Percentiles rank a stretch among this genome's conserved stretches.
Evolutionary conservation across 2,329 filamentous ascomycete genomes (phyloP).

Genomic region (Scedosporium minutisporum): DNA sequence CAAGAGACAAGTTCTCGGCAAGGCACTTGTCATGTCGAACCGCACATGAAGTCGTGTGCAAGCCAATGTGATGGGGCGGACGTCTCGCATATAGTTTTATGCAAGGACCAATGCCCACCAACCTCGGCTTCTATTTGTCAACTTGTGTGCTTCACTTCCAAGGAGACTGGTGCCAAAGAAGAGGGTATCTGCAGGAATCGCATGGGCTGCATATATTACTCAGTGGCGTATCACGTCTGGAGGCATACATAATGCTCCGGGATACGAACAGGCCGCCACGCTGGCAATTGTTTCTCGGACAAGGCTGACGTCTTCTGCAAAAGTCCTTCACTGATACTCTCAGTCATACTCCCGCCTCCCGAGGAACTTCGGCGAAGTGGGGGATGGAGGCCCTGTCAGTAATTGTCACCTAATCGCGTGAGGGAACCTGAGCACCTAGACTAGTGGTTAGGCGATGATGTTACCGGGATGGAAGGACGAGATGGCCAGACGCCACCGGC

Average conservation of each 20-base stretch:
- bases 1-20: neutral
- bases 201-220: neutral
- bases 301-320: neutral
- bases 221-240: neutral
- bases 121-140: neutral
- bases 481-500: neutral
- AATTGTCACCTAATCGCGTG: neutral
- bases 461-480: neutral
- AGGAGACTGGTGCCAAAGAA: neutral
- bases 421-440: neutral
- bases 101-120: neutral
- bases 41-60: neutral
- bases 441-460: neutral
- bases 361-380: no score
- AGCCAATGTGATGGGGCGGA: neutral
- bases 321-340: neutral
- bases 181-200: neutral
- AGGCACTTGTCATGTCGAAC: neutral
- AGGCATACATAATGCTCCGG: neutral
- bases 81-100: neutral
- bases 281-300: no score
- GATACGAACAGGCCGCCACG: neutral
- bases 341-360: no score
- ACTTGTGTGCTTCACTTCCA: neutral
- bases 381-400: neutral